Base-by-base conservation (phyloP, 1,139 yeast species). In the Sugiyamaella pinicola region DNA sequence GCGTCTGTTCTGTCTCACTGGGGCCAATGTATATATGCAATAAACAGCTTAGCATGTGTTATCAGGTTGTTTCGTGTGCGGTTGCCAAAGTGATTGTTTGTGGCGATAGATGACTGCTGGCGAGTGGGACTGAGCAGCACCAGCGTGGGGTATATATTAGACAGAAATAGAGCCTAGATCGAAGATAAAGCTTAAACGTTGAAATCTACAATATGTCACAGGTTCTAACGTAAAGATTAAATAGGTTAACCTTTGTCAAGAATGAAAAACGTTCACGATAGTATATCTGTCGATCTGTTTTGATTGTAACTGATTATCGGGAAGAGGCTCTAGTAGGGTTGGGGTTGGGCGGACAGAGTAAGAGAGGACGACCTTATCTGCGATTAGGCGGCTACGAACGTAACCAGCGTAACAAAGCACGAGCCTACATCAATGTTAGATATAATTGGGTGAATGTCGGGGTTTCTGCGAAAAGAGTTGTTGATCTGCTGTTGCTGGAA, bases 251-350 rank as follows among this genome's bases (percentile, higher is more conserved):
- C 43, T 39, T 39, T 39, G 43, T 24, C n/a, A 39, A 19, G 43
- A 39, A 39, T 39, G 43, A 24, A 19, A 13, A n/a, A n/a, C 13
- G 38, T 4, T 34, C 13, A n/a, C 13, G 9, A 6, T 22, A 17
- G n/a, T 18, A 17, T 12, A 10, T 6, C 19, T 29, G 46, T 29
- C 46, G 46, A 42, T 42, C 46, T 42, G 46, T 40, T 40, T 40
- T 24, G 34, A 40, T 40, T 15, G 28, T 29, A 7, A 9, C 31
- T 4, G 28, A n/a, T n/a, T 24, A 24, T 24, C 28, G 28, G 6
- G 28, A 24, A 24, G 28, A 24, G 6, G 28, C 21, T 19, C 26
- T 22, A 18, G 5, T 10, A 6, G 44, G 44, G 44, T 40, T 40
- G 10, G 44, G 44, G 35, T n/a, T 4, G 17, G 34, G 34, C 10